Conservation (phyloP, 139 green algal species). For the Coelastrella sp. region DNA sequence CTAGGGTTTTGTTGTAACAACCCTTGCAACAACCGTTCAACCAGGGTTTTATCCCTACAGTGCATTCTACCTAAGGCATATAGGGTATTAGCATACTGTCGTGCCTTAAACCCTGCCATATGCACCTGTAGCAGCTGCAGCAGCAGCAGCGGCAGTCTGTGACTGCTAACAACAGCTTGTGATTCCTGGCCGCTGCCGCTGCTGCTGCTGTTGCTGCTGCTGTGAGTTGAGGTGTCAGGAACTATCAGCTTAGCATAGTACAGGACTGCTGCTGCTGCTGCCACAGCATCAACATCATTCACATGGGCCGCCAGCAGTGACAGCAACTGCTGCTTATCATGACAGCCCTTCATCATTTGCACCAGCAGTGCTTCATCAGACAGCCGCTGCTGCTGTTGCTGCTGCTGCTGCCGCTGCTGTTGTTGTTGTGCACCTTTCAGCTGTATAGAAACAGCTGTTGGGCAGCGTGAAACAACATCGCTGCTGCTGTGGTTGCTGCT, state of each 20-base stretch:
- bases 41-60: constrained; percentile 10
- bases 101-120: background rate
- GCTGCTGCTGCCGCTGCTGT: background rate
- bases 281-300: constrained; percentile 14
- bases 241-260: background rate
- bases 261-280: constrained; percentile 17
- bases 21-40: constrained; percentile 8
- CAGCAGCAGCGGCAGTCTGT: constrained; percentile 23
- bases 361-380: background rate
- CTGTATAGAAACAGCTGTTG: no score
- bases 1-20: background rate
- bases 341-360: constrained; percentile 16
- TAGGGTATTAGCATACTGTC: constrained; percentile 42
- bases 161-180: background rate
- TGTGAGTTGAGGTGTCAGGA: background rate
- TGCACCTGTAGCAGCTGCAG: constrained; percentile 12
- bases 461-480: no score
- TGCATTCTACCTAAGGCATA: constrained; percentile 35
- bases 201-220: constrained; percentile 7
- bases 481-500: background rate
- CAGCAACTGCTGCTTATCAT: background rate
- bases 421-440: background rate
- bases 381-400: constrained; percentile 40
- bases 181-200: background rate
- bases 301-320: constrained; percentile 1